Conservation (phyloP, 139 green algal genomes). For the Tetradesmus lagerheimii region DNA sequence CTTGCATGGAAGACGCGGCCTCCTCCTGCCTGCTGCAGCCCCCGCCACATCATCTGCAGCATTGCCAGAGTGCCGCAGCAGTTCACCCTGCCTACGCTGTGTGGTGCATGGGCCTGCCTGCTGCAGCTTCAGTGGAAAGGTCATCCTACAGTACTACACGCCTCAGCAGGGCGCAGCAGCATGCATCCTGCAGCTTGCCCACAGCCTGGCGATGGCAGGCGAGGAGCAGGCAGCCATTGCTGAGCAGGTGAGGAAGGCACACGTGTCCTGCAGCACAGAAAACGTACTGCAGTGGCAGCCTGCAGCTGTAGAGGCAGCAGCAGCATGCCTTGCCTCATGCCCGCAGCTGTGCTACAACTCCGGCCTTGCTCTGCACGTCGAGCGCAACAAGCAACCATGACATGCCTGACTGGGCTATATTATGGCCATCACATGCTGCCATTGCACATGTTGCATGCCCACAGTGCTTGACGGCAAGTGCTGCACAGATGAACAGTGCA, state of each 20-base stretch:
- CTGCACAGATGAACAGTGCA: background rate
- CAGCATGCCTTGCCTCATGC: too few species aligned
- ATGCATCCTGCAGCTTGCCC: constrained; percentile 3
- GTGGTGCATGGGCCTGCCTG: background rate
- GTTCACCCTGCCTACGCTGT: too few species aligned
- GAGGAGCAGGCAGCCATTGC: background rate
- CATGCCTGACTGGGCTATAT: background rate
- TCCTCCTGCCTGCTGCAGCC: too few species aligned
- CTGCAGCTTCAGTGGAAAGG: constrained; percentile 29
- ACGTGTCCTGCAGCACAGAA: background rate
- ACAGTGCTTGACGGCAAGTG: background rate
- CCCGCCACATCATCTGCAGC: too few species aligned
- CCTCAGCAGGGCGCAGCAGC: background rate
- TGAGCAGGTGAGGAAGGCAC: background rate
- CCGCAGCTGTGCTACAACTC: too few species aligned
- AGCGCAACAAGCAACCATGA: too few species aligned
- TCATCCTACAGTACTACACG: constrained; percentile 13
- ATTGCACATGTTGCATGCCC: too few species aligned
- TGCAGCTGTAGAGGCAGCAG: background rate
- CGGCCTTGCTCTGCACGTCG: too few species aligned
- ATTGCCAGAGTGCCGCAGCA: background rate
- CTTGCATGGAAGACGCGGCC: too few species aligned
- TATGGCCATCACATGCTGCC: too few species aligned
- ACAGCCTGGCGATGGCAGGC: background rate
- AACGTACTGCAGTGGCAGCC: background rate